Conservation (phyloP, 495 filamentous ascomycete species). For the Xylona heveae region DNA sequence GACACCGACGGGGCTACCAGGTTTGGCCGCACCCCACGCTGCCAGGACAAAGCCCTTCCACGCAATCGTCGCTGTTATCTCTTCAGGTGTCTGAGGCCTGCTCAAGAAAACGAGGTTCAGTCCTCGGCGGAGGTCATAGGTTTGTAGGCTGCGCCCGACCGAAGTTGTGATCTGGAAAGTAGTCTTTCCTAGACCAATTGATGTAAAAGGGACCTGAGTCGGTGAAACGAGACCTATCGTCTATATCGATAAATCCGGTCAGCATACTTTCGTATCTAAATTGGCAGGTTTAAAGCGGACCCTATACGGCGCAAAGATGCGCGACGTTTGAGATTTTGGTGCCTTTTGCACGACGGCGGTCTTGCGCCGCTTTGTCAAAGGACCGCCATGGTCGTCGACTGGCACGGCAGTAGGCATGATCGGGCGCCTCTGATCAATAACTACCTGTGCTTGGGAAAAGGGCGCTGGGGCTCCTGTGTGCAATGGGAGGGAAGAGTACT, state of each 20-base stretch:
- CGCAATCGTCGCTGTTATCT: constrained; percentile 67
- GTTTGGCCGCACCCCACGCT: constrained; percentile 49
- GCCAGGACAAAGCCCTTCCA: constrained; percentile 77
- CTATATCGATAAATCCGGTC: too few species aligned
- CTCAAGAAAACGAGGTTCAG: constrained; percentile 85
- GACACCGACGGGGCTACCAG: constrained; percentile 36
- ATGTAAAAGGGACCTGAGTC: constrained; percentile 70
- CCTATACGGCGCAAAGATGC: constrained; percentile 61
- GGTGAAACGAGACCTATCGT: constrained; percentile 86
- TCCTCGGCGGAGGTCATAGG: constrained; percentile 76
- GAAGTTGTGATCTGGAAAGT: constrained; percentile 96
- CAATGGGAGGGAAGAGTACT: too few species aligned
- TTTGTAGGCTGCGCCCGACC: constrained; percentile 72
- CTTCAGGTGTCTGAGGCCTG: constrained; percentile 63
- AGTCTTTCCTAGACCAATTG: constrained; percentile 70
- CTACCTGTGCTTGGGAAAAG: too few species aligned
- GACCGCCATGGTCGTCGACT: too few species aligned
- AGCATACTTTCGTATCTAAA: constrained; percentile 1
- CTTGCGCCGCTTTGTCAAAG: constrained; percentile 65
- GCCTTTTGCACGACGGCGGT: constrained; percentile 11
- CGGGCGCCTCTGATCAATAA: too few species aligned
- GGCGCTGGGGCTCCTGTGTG: too few species aligned
- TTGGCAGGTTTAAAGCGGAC: neutral
- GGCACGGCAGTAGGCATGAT: too few species aligned
- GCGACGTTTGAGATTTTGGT: constrained; percentile 21